Conservation (phyloP, 1,139 yeast species). For the Tardiomyces digboiensis region DNA sequence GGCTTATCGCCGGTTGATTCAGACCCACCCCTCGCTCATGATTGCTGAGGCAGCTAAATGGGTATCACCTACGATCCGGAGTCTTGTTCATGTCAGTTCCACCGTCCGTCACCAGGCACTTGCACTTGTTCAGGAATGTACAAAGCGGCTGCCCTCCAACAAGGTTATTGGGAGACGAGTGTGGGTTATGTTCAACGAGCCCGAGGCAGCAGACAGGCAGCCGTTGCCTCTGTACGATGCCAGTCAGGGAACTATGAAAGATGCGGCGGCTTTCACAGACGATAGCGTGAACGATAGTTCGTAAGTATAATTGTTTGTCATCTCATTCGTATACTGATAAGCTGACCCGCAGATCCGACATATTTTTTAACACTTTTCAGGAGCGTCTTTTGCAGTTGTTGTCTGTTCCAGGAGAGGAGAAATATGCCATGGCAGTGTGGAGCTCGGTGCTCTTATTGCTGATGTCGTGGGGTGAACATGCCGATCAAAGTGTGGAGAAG, state of each 20-base stretch:
- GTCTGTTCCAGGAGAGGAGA: conserved; percentile 4
- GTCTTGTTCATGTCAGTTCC: conserved; percentile 4
- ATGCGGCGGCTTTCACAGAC: too few species aligned
- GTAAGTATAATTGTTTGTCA: too few species aligned
- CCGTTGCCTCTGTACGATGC: neutral
- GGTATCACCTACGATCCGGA: conserved; percentile 2
- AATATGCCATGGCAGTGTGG: conserved; percentile 4
- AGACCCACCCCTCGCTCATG: conserved; percentile 2
- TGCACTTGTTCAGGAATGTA: conserved; percentile 2
- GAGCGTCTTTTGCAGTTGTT: neutral
- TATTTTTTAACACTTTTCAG: neutral
- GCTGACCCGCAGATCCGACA: neutral
- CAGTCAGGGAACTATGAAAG: neutral
- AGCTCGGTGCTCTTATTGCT: conserved; percentile 2
- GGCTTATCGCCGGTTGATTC: conserved; percentile 3
- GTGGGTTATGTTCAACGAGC: neutral
- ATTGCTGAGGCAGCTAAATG: conserved; percentile 2
- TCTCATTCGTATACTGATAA: too few species aligned
- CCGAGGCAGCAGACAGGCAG: neutral
- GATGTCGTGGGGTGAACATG: conserved; percentile 1
- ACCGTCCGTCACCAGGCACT: conserved; percentile 6
- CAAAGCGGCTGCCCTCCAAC: conserved; percentile 1
- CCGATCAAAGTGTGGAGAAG: conserved; percentile 2
- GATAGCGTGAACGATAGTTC: too few species aligned
- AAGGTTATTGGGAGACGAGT: neutral